Percentiles rank a stretch among this genome's conserved stretches.
Conservation (phyloP, 805 yeast genomes). For the Pichia kluyveri region DNA sequence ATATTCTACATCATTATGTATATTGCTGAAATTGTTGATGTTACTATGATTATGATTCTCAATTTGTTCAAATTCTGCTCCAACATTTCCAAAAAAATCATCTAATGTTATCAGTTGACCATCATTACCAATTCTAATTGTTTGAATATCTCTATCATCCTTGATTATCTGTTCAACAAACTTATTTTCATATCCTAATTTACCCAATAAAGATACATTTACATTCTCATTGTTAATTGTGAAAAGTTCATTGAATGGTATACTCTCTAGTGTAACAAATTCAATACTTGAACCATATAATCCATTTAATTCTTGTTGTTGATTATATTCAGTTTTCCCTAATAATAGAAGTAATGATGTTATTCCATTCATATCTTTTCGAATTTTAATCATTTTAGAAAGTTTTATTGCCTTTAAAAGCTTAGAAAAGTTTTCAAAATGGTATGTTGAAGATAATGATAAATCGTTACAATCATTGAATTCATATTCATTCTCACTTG, state of each 20-base stretch:
- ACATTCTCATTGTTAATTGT: neutral
- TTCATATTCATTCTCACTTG: slow-evolving; percentile 3
- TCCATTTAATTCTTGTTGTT: neutral
- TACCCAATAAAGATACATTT: slow-evolving; percentile 1
- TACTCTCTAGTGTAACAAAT: slow-evolving; percentile 22
- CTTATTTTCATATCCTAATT: slow-evolving; percentile 20
- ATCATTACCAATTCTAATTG: slow-evolving; percentile 18
- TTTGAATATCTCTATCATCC: slow-evolving; percentile 26
- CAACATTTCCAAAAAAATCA: slow-evolving; percentile 19
- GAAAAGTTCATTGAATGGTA: slow-evolving; percentile 16
- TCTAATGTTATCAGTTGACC: slow-evolving; percentile 24
- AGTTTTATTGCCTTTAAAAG: slow-evolving; percentile 39
- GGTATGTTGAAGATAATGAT: slow-evolving; percentile 39
- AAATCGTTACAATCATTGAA: slow-evolving; percentile 8
- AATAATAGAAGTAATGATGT: slow-evolving; percentile 23
- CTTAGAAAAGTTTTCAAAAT: slow-evolving; percentile 38
- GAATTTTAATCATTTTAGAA: slow-evolving; percentile 44
- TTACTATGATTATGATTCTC: neutral
- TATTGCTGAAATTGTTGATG: neutral
- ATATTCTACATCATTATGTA: neutral
- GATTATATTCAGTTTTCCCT: slow-evolving; percentile 10
- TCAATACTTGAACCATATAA: slow-evolving; percentile 25
- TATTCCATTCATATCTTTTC: slow-evolving; percentile 44
- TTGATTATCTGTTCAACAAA: slow-evolving; percentile 23
- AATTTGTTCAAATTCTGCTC: slow-evolving; percentile 8